These are phyloP conservation scores for Psilocybe mexicana DNA, from an alignment of 1,284 basidiomycete species.

Conservation along the genomic window DNA sequence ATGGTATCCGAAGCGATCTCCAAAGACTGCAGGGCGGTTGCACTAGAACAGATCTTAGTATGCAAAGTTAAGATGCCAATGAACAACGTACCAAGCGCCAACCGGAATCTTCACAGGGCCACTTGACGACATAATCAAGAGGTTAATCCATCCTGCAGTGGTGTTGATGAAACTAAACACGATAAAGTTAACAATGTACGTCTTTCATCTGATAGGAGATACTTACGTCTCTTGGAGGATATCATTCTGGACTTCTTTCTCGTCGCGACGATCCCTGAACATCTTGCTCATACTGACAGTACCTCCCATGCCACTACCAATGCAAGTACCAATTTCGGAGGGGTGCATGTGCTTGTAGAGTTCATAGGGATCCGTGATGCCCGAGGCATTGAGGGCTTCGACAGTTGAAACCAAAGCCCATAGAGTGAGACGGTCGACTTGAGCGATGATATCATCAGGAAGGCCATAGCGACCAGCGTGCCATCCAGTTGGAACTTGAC, in stretches of 20 bases:
- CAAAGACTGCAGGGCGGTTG: slow-evolving; percentile 95
- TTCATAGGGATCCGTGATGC: slow-evolving; percentile 97
- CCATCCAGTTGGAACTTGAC: slow-evolving; percentile 98
- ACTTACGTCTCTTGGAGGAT: slow-evolving; percentile 95
- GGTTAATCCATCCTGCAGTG: slow-evolving; percentile 96
- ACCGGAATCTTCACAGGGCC: slow-evolving; percentile 99
- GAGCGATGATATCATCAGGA: slow-evolving; percentile 95
- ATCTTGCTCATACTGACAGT: slow-evolving; percentile 87
- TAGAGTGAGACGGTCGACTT: slow-evolving; percentile 92
- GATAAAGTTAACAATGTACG: slow-evolving; percentile 10
- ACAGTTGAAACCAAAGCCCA: slow-evolving; percentile 96
- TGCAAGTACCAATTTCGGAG: slow-evolving; percentile 88
- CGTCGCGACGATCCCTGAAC: slow-evolving; percentile 98
- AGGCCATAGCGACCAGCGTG: slow-evolving; percentile 95
- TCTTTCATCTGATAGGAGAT: background rate
- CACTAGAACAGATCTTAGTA: slow-evolving; percentile 45
- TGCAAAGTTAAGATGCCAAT: slow-evolving; percentile 4
- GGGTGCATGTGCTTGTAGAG: slow-evolving; percentile 97
- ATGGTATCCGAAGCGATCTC: slow-evolving; percentile 98
- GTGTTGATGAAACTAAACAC: slow-evolving; percentile 88
- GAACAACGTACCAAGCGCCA: slow-evolving; percentile 80
- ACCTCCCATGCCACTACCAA: slow-evolving; percentile 98
- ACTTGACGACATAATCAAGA: slow-evolving; percentile 90
- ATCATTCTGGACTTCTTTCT: slow-evolving; percentile 97
- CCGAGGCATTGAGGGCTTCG: slow-evolving; percentile 96